A percentile compares a stretch with the other conserved stretches of the same genome.
Conservation (phyloP, 2,329 filamentous ascomycete genomes). For the Tolypocladium nubicola region DNA sequence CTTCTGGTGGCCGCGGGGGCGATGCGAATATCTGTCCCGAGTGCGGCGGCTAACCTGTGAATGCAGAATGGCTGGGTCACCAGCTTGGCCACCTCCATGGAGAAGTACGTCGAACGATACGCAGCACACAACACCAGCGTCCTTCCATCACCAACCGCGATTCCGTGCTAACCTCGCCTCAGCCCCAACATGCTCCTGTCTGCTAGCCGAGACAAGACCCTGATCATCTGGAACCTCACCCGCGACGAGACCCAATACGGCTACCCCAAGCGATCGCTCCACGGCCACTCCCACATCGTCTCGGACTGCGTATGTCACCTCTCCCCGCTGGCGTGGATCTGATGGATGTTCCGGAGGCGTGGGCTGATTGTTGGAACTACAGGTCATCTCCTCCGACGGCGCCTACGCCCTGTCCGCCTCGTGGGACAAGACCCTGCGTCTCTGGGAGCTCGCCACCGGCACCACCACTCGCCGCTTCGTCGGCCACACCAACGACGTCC, state of each 20-base stretch:
- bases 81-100: slow-evolving; percentile 93
- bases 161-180: slow-evolving; percentile 11
- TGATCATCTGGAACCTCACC: slow-evolving; percentile 99
- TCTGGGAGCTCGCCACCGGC: slow-evolving; percentile 97
- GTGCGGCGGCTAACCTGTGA: slow-evolving; percentile 12
- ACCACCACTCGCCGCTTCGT: slow-evolving; percentile 97
- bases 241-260: slow-evolving; percentile 97
- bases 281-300: slow-evolving; percentile 99
- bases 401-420: slow-evolving; percentile 98
- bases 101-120: slow-evolving; percentile 63
- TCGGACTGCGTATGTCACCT: slow-evolving; percentile 88
- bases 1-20: not conserved
- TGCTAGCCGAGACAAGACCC: slow-evolving; percentile 91
- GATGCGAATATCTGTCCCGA: not conserved
- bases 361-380: slow-evolving; percentile 15
- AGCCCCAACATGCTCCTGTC: slow-evolving; percentile 99
- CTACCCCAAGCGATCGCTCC: slow-evolving; percentile 97
- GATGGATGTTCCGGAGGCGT: slow-evolving; percentile 2
- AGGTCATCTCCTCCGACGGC: slow-evolving; percentile 99
- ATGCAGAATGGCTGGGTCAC: slow-evolving; percentile 91
- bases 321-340: not conserved
- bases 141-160: not conserved
- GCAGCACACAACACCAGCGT: not conserved
- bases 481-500: slow-evolving; percentile 98
- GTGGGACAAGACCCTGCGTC: slow-evolving; percentile 99